Evolutionary conservation across 441 rosid genomes (phyloP).

Genomic region (Pelargonium cotyledonis): DNA sequence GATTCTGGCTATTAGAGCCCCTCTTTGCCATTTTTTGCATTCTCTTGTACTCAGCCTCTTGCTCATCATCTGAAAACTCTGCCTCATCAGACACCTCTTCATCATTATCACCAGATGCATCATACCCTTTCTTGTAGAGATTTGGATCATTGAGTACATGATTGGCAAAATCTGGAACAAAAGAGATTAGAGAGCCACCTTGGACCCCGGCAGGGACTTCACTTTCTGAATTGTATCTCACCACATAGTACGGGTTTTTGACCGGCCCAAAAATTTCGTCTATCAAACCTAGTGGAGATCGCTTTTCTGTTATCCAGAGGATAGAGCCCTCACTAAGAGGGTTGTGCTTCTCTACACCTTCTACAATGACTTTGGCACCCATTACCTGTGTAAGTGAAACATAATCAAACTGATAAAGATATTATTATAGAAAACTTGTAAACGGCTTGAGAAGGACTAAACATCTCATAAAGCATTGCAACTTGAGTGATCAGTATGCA

Average conservation of each 20-base stretch:
- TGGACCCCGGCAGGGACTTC: conserved; percentile 61
- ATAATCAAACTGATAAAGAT: conserved; percentile 8
- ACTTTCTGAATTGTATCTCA: conserved; percentile 82
- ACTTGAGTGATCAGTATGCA: neutral
- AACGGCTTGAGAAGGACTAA: conserved; percentile 13
- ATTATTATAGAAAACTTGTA: conserved; percentile 6
- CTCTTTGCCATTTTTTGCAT: conserved; percentile 67
- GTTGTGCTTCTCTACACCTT: conserved; percentile 72
- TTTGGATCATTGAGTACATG: conserved; percentile 64
- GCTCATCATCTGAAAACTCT: conserved; percentile 96
- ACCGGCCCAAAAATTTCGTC: conserved; percentile 99
- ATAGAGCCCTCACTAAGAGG: conserved; percentile 88
- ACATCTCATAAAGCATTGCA: conserved; percentile 5
- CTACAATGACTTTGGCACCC: conserved; percentile 73
- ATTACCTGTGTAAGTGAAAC: conserved; percentile 41
- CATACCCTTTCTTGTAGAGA: conserved; percentile 85
- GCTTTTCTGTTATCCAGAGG: conserved; percentile 70
- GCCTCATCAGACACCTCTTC: conserved; percentile 77
- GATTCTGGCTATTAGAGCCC: conserved; percentile 38
- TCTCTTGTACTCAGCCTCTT: conserved; percentile 73
- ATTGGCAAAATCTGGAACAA: conserved; percentile 71
- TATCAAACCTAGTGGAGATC: conserved; percentile 62
- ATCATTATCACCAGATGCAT: conserved; percentile 93
- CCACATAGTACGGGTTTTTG: conserved; percentile 71
- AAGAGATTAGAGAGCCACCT: conserved; percentile 62